These are phyloP conservation scores for Knoxia roxburghii DNA, from an alignment of 257 asterid genomes.

Conservation along the genomic window DNA sequence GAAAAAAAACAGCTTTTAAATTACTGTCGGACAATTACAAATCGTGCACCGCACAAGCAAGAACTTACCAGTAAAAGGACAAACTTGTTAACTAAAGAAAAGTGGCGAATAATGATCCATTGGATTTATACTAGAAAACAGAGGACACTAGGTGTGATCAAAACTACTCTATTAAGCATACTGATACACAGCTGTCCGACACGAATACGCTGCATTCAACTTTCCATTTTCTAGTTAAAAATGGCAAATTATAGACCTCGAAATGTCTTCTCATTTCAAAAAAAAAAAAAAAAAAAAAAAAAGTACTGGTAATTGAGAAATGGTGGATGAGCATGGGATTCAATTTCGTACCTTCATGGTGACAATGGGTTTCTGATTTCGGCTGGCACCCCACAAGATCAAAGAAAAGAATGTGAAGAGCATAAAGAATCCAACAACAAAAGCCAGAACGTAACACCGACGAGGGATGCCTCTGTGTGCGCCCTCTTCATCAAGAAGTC, in stretches of 20 bases:
- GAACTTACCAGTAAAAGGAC: not conserved
- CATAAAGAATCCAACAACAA: slow-evolving; percentile 57
- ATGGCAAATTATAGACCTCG: not conserved
- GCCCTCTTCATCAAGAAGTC: slow-evolving; percentile 64
- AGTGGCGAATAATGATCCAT: no score
- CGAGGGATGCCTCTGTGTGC: slow-evolving; percentile 39
- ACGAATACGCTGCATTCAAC: not conserved
- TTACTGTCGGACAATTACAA: not conserved
- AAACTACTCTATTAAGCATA: no score
- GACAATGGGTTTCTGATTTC: slow-evolving; percentile 78
- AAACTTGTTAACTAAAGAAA: no score
- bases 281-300: not conserved
- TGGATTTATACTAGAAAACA: no score
- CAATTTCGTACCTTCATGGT: slow-evolving; percentile 54
- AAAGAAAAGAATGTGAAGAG: slow-evolving; percentile 68
- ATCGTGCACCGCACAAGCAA: not conserved
- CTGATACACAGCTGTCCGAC: not conserved
- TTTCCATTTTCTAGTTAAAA: not conserved
- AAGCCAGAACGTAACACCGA: slow-evolving; percentile 64
- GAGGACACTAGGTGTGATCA: no score
- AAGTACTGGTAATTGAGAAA: not conserved
- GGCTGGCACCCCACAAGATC: slow-evolving; percentile 90
- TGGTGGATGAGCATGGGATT: not conserved
- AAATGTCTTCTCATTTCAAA: not conserved
- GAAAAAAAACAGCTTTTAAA: no score